These are phyloP conservation scores for Chloris gayana DNA, from an alignment of 176 grass and related monocot genomes.

Conservation along the genomic window DNA sequence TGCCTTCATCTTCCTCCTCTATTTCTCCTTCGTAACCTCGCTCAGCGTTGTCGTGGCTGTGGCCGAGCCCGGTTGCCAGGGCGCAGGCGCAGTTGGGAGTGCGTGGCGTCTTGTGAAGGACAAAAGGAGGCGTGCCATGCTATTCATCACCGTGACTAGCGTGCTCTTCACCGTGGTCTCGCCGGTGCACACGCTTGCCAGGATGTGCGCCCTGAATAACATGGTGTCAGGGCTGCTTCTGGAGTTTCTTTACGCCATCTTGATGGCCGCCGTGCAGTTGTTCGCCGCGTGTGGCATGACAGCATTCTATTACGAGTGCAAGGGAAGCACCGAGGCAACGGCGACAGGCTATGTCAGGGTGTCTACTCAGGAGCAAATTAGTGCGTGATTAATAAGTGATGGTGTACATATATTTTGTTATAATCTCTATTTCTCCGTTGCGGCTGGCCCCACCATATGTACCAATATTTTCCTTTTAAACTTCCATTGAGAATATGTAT, in stretches of 20 bases:
- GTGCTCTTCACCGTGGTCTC: neutral
- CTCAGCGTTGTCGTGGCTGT: constrained; percentile 35
- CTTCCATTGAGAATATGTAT: too few species aligned
- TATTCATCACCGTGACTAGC: neutral
- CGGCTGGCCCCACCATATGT: too few species aligned
- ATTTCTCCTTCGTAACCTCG: neutral
- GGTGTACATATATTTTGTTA: too few species aligned
- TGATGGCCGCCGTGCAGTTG: neutral
- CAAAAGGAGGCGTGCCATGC: neutral
- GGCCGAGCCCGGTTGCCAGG: constrained; percentile 17
- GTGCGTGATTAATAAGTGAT: too few species aligned
- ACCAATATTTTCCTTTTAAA: too few species aligned
- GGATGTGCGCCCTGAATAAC: neutral
- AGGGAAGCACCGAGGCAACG: too few species aligned
- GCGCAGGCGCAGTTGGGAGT: neutral
- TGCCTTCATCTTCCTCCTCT: neutral
- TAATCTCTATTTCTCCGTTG: too few species aligned
- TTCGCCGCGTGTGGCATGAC: too few species aligned
- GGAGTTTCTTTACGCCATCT: neutral
- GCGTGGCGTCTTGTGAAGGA: constrained; percentile 16
- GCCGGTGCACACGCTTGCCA: neutral
- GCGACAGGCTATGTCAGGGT: too few species aligned
- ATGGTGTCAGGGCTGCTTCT: constrained; percentile 13
- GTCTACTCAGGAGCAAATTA: too few species aligned
- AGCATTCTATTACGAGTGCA: too few species aligned